Conservation (phyloP, 306 rosid genomes). For the Calophaca sinica region DNA sequence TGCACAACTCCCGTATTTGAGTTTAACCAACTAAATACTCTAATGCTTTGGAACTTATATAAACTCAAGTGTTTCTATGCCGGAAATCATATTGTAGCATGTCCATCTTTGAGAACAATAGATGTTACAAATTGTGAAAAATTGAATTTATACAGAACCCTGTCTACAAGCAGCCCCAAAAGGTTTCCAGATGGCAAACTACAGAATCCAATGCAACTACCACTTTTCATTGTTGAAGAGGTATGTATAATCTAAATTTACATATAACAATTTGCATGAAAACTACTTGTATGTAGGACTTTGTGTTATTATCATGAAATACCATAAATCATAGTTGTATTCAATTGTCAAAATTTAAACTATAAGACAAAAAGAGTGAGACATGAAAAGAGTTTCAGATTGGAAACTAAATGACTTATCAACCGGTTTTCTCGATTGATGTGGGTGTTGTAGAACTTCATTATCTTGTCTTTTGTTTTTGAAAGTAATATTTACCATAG, state of each 20-base stretch:
- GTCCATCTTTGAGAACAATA: not conserved
- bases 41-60: not conserved
- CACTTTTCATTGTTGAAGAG: not conserved
- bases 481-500: not conserved
- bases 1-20: not conserved
- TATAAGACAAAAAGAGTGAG: too few species aligned
- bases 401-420: too few species aligned
- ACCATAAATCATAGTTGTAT: not conserved
- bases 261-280: too few species aligned
- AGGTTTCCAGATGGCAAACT: not conserved
- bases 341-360: not conserved
- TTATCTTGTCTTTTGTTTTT: not conserved
- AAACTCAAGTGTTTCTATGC: not conserved
- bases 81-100: not conserved
- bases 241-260: not conserved
- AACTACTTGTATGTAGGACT: too few species aligned
- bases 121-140: not conserved
- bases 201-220: not conserved
- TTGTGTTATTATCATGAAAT: not conserved
- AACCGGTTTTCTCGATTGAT: not conserved
- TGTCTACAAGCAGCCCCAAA: not conserved
- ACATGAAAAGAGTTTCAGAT: too few species aligned
- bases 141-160: not conserved
- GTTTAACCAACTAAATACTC: not conserved
- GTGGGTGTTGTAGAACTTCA: not conserved